A percentile compares a stretch with the other conserved stretches of the same genome.
phyloP scores from a whole-genome alignment of 768 basidiomycete species.

The Hericium coralloides region DNA sequence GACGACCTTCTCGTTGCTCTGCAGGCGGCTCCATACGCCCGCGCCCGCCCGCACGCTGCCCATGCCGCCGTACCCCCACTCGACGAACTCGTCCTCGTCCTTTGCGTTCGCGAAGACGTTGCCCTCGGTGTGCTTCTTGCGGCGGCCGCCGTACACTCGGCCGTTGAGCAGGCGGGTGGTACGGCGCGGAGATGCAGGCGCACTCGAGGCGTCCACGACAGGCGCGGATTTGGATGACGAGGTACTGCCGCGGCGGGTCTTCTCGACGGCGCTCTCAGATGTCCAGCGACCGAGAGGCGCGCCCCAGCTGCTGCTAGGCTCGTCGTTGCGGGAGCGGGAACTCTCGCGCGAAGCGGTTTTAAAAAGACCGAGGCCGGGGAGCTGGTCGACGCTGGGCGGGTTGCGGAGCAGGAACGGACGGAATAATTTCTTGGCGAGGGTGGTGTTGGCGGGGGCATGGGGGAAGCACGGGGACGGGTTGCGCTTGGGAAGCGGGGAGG shows the following conservation, averaged over 20 bases:
- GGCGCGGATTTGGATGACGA: not conserved
- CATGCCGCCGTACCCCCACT: conserved; percentile 86
- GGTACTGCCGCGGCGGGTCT: not conserved
- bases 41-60: conserved; percentile 35
- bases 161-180: conserved; percentile 64
- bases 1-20: conserved; percentile 12
- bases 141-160: conserved; percentile 55
- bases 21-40: conserved; percentile 14
- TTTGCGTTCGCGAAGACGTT: conserved; percentile 43
- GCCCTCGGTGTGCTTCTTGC: not conserved
- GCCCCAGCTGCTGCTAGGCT: not conserved
- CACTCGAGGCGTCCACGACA: not conserved
- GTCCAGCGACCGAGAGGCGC: conserved; percentile 6
- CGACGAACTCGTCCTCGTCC: conserved; percentile 74
- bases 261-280: not conserved
- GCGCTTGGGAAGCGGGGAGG: not conserved
- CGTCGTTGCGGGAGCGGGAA: conserved; percentile 38
- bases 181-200: not conserved
- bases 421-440: conserved; percentile 3
- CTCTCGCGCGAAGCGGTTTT: conserved; percentile 46
- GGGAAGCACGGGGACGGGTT: not conserved
- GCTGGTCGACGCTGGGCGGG: conserved; percentile 2
- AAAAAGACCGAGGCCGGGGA: conserved; percentile 16
- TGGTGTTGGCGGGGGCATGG: not conserved
- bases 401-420: conserved; percentile 14